Evolutionary conservation across 2,329 filamentous ascomycete genomes (phyloP).

Genomic region (Colletotrichum costaricense): DNA sequence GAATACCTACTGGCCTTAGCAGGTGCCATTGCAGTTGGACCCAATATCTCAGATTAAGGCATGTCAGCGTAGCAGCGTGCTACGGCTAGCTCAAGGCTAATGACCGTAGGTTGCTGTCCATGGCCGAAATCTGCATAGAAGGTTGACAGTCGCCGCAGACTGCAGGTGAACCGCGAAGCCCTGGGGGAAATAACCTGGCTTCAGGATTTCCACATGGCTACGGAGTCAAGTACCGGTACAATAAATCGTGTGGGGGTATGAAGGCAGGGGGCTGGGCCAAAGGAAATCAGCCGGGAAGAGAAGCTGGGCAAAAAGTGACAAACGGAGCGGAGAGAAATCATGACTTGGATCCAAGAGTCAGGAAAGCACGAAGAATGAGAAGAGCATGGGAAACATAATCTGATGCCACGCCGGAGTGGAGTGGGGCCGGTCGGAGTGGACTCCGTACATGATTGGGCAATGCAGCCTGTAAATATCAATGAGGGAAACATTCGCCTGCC

Average conservation of each 20-base stretch:
- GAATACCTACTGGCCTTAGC: neutral
- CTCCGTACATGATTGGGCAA: neutral
- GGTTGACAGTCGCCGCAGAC: neutral
- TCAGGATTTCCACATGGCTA: neutral
- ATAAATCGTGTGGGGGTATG: neutral
- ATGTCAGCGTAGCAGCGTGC: neutral
- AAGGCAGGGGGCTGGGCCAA: neutral
- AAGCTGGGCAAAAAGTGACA: neutral
- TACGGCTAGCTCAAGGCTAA: neutral
- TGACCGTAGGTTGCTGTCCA: neutral
- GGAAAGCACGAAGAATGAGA: neutral
- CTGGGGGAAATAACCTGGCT: too few species aligned
- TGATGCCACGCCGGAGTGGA: too few species aligned
- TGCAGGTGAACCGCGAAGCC: neutral
- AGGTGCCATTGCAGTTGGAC: neutral
- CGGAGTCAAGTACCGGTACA: too few species aligned
- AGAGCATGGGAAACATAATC: neutral
- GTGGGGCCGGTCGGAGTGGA: neutral
- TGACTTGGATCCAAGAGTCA: too few species aligned
- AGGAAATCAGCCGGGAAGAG: neutral
- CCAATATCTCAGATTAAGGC: neutral
- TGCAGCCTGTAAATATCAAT: neutral
- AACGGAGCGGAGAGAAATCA: neutral
- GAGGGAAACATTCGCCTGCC: neutral
- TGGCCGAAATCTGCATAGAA: neutral